Evolutionary conservation across 1,139 yeast genomes (phyloP), one percentile per base, ranked within the genome.

Genomic region (Debaryomycetaceae sp.): DNA sequence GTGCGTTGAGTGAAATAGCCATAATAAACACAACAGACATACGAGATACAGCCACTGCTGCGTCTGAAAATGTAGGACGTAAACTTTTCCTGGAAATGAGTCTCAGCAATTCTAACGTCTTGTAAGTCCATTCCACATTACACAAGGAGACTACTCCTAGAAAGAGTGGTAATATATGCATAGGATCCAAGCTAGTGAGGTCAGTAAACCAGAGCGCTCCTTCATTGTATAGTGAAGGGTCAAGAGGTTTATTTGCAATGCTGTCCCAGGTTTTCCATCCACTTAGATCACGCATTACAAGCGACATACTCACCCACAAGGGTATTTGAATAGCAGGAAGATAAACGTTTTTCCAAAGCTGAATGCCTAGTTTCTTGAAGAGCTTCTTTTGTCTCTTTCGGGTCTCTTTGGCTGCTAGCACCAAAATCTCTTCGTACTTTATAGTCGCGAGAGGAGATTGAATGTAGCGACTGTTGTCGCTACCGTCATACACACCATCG

Each of bases 1-100:
- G 95, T 0, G 96, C 95, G 53, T 89, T 94, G 38, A 88, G 76
- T 0, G 95, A 75, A 9, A 88, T 72, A 5, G 91, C 91, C 85
- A 88, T 87, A 64, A 91, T 70, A 49, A 87, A 81, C 2, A 88
- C 81, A 38, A 86, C 79, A 18, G 92, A 81, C 52, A 87, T 72
- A 53, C 96, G 69, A 2, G 95, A 78, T 2, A 86, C 59, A 47
- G 81, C 87, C 41, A 83, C 72, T 38, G 71, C 60, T 15, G 78
- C 78, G 55, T 74, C 88, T 19, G 83, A 73, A 16, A 83, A 59
- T 6, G 85, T 80, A 3, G 87, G 81, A 37, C 88, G 64, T 30
- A 63, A 61, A 43, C 65, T 69, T 44, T 60, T 67, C 43, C 63
- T 67, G 39, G 61, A 63, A 5, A 68, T 63, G 35, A 61, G 58